phyloP scores from a whole-genome alignment of 163 green algal genomes.

The Chloroidium sp. region DNA sequence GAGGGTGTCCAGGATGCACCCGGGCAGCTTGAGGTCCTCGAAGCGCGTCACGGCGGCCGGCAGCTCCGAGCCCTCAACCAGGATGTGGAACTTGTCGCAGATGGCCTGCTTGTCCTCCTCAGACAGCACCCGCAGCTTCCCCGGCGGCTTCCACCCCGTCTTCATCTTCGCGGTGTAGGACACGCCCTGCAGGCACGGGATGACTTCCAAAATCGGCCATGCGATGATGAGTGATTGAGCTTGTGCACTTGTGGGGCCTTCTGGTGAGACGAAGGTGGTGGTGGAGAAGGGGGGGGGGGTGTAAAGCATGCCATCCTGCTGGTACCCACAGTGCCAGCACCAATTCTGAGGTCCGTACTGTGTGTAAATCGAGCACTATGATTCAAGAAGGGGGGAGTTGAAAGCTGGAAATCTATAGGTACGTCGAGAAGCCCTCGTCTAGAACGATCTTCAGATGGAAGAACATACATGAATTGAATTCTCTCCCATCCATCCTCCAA shows the following conservation, averaged over 20 bases:
- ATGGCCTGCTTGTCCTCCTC: constrained; percentile 50
- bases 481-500: too few species aligned
- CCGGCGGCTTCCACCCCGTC: constrained; percentile 90
- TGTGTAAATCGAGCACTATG: too few species aligned
- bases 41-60: constrained; percentile 85
- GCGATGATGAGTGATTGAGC: background rate
- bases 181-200: constrained; percentile 31
- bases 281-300: too few species aligned
- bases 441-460: too few species aligned
- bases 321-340: too few species aligned
- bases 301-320: background rate
- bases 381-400: too few species aligned
- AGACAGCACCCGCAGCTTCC: constrained; percentile 58
- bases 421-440: too few species aligned
- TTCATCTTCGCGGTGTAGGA: constrained; percentile 67
- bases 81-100: constrained; percentile 87
- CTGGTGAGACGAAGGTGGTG: too few species aligned
- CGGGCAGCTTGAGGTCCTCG: constrained; percentile 83
- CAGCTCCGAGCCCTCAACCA: constrained; percentile 74
- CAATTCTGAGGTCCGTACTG: too few species aligned
- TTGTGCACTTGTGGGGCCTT: background rate
- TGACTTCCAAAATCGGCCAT: background rate
- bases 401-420: too few species aligned
- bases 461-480: too few species aligned
- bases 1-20: constrained; percentile 58